Conservation (phyloP, 2,329 filamentous ascomycete genomes). For the Colletotrichum australisinense region DNA sequence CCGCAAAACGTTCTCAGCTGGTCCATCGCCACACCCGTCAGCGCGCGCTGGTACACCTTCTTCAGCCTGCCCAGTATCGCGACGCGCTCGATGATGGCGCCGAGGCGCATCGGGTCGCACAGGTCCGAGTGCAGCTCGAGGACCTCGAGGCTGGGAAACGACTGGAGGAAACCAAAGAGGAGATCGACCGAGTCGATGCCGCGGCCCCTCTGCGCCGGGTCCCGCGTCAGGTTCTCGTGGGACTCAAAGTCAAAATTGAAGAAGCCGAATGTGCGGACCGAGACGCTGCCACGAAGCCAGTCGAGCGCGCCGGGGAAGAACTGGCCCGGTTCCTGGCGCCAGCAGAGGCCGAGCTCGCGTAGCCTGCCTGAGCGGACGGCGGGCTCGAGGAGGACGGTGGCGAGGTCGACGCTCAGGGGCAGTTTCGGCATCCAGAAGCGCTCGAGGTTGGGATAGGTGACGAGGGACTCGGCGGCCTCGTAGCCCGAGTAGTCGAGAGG, state of each 20-base stretch:
- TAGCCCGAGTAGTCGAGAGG: slow-evolving; percentile 34
- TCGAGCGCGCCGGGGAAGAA: slow-evolving; percentile 42
- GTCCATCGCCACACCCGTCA: slow-evolving; percentile 32
- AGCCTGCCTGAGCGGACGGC: slow-evolving; percentile 44
- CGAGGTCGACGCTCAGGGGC: slow-evolving; percentile 29
- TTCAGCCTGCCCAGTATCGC: slow-evolving; percentile 5
- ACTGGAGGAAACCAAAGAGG: slow-evolving; percentile 34
- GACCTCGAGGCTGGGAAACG: slow-evolving; percentile 36
- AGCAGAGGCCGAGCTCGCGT: slow-evolving; percentile 43
- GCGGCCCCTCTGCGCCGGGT: slow-evolving; percentile 17
- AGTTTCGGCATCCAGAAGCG: slow-evolving; percentile 34
- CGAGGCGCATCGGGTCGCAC: slow-evolving; percentile 3
- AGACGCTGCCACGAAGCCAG: slow-evolving; percentile 49
- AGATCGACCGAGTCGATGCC: slow-evolving; percentile 17
- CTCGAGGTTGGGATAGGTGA: slow-evolving; percentile 33
- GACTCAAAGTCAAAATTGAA: slow-evolving; percentile 48
- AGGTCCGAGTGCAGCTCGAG: slow-evolving; percentile 33
- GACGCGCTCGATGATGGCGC: slow-evolving; percentile 20
- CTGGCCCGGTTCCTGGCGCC: slow-evolving; percentile 40
- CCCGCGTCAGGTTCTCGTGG: slow-evolving; percentile 30
- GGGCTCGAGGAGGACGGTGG: slow-evolving; percentile 37
- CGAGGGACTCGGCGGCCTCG: slow-evolving; percentile 11
- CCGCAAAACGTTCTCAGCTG: slow-evolving; percentile 23
- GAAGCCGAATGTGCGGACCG: slow-evolving; percentile 48
- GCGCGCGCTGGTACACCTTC: slow-evolving; percentile 24